phyloP scores from a whole-genome alignment of 495 filamentous ascomycete genomes.

The Penicillium silybi region DNA sequence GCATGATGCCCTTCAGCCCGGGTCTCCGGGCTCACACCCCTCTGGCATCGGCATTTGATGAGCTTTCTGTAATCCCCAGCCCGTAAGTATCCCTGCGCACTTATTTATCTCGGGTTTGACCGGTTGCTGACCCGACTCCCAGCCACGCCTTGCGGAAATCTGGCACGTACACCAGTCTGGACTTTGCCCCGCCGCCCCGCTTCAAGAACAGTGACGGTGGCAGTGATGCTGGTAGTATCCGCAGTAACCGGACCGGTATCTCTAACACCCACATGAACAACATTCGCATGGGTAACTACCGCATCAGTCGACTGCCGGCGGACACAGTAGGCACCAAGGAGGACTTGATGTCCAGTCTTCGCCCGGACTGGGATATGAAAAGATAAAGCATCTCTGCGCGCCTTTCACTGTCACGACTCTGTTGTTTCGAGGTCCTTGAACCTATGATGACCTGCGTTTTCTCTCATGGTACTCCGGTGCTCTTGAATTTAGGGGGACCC shows the following conservation, averaged over 20 bases:
- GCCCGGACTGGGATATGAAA: slow-evolving; percentile 72
- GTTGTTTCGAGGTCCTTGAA: slow-evolving; percentile 25
- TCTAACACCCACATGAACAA: slow-evolving; percentile 67
- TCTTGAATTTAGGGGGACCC: slow-evolving; percentile 3
- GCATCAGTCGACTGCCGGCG: slow-evolving; percentile 78
- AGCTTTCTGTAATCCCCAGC: slow-evolving; percentile 79
- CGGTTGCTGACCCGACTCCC: slow-evolving; percentile 23
- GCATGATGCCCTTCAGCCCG: slow-evolving; percentile 68
- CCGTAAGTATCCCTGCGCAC: slow-evolving; percentile 61
- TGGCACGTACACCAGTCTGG: slow-evolving; percentile 80
- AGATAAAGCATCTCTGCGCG: slow-evolving; percentile 5
- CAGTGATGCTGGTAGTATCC: slow-evolving; percentile 88
- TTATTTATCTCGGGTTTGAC: background rate
- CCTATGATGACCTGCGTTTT: slow-evolving; percentile 31
- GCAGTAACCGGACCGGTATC: slow-evolving; percentile 77
- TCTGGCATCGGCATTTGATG: slow-evolving; percentile 78
- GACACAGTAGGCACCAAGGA: slow-evolving; percentile 79
- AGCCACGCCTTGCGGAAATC: slow-evolving; percentile 88
- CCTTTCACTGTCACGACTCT: slow-evolving; percentile 30
- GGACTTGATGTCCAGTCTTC: slow-evolving; percentile 64
- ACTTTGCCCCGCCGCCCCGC: slow-evolving; percentile 90
- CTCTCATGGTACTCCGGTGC: slow-evolving; percentile 20
- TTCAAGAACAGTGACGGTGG: slow-evolving; percentile 67
- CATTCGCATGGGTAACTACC: slow-evolving; percentile 84
- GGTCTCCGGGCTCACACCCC: slow-evolving; percentile 68